These are phyloP conservation scores for Leishmania aethiopica DNA, from an alignment of 208 protist genomes.

Conservation along the genomic window DNA sequence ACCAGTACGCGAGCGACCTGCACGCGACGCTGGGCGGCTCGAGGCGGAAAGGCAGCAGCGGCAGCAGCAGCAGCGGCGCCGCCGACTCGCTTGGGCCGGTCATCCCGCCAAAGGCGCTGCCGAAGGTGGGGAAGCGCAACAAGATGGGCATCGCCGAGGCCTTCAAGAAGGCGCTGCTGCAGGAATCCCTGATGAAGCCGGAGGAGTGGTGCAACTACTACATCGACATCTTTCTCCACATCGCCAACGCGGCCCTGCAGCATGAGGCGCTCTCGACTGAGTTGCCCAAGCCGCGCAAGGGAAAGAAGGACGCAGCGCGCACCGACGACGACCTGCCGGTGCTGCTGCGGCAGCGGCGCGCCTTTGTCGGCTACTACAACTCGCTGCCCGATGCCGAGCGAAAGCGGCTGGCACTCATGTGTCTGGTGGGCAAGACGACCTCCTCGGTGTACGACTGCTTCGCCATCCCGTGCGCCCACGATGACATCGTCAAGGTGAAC, in stretches of 20 bases:
- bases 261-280: conserved; percentile 49
- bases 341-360: conserved; percentile 77
- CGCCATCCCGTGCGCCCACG: conserved; percentile 73
- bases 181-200: conserved; percentile 83
- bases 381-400: conserved; percentile 66
- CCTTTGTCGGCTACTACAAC: conserved; percentile 89
- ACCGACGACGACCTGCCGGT: conserved; percentile 74
- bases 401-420: conserved; percentile 83
- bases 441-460: conserved; percentile 80
- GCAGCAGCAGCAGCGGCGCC: neutral
- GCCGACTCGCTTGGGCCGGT: conserved; percentile 20
- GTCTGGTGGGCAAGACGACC: conserved; percentile 70
- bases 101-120: conserved; percentile 71
- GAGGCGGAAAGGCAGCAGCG: conserved; percentile 1
- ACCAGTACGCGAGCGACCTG: conserved; percentile 49
- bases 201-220: conserved; percentile 92
- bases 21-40: conserved; percentile 9
- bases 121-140: conserved; percentile 36
- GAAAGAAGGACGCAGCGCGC: conserved; percentile 19
- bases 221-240: conserved; percentile 80
- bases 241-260: conserved; percentile 79
- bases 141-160: conserved; percentile 51
- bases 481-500: conserved; percentile 79
- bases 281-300: conserved; percentile 26
- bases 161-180: conserved; percentile 67